A percentile compares a stretch with the other conserved stretches of the same genome.
These are phyloP conservation scores for Calonectria pseudoreteaudii DNA, from an alignment of 2,329 filamentous ascomycete genomes.

Conservation along the genomic window DNA sequence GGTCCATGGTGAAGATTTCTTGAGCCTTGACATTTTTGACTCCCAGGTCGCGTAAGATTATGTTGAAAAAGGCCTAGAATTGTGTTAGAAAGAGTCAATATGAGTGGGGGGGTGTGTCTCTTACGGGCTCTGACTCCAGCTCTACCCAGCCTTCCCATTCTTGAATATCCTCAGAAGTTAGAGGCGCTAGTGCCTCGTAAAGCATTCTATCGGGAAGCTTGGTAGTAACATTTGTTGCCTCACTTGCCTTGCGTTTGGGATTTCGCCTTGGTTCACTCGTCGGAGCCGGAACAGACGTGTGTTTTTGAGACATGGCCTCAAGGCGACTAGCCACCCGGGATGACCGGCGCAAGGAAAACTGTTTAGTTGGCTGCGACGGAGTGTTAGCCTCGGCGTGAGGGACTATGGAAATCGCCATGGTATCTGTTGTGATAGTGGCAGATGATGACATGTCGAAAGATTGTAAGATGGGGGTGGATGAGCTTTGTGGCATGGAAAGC, in stretches of 20 bases:
- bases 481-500: not conserved
- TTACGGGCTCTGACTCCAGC: slow-evolving; percentile 89
- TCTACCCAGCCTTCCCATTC: slow-evolving; percentile 83
- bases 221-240: slow-evolving; percentile 43
- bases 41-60: slow-evolving; percentile 83
- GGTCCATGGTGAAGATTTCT: slow-evolving; percentile 81
- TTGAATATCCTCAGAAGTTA: slow-evolving; percentile 64
- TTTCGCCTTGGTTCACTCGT: slow-evolving; percentile 48
- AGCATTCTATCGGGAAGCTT: slow-evolving; percentile 56
- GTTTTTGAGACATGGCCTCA: slow-evolving; percentile 7
- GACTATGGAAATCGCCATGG: slow-evolving; percentile 1
- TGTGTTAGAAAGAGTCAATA: slow-evolving; percentile 4
- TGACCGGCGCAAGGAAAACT: slow-evolving; percentile 33
- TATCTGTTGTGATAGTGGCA: not conserved
- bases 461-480: not conserved
- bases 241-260: slow-evolving; percentile 59
- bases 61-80: slow-evolving; percentile 82
- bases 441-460: not conserved
- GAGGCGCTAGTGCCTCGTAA: slow-evolving; percentile 59
- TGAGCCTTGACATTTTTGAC: slow-evolving; percentile 79
- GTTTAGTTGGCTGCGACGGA: slow-evolving; percentile 11
- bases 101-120: slow-evolving; percentile 36
- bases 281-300: slow-evolving; percentile 4
- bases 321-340: slow-evolving; percentile 27
- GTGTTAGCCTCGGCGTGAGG: slow-evolving; percentile 22